Percentiles rank a stretch among this genome's conserved stretches.
Evolutionary conservation across 768 basidiomycete species (phyloP).

Genomic region (Lentinula sp.): DNA sequence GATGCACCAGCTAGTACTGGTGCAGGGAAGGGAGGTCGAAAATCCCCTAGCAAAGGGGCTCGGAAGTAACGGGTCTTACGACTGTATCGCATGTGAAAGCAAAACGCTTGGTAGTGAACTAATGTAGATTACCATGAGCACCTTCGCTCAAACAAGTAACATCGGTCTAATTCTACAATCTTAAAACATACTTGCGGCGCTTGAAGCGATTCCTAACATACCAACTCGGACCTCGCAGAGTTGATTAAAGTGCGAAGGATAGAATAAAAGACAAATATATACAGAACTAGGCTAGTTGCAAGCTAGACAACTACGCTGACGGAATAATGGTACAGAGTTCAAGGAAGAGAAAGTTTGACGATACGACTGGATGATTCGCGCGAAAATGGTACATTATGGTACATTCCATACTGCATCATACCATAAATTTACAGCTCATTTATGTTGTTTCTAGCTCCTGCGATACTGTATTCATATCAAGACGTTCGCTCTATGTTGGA

Average conservation of each 20-base stretch:
- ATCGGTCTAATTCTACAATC: too few species aligned
- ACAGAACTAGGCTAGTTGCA: too few species aligned
- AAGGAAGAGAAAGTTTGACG: neutral
- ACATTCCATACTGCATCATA: neutral
- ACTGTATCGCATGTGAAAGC: neutral
- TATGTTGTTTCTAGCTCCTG: neutral
- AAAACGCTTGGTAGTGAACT: neutral
- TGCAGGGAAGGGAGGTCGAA: neutral
- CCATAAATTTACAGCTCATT: slow-evolving; percentile 7
- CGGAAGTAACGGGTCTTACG: neutral
- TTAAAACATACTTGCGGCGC: too few species aligned
- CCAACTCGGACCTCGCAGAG: too few species aligned
- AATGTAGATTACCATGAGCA: too few species aligned
- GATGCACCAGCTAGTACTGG: neutral
- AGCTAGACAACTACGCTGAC: too few species aligned
- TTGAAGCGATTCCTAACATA: too few species aligned
- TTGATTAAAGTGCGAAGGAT: too few species aligned
- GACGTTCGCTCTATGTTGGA: slow-evolving; percentile 18
- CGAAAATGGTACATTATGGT: too few species aligned
- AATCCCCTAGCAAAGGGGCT: neutral
- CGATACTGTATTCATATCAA: neutral
- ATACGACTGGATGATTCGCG: neutral
- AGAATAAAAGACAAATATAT: too few species aligned
- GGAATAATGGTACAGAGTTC: neutral
- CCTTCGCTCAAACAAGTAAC: neutral